These are phyloP conservation scores for Favolaschia claudopus DNA, from an alignment of 768 basidiomycete genomes.

Conservation along the genomic window DNA sequence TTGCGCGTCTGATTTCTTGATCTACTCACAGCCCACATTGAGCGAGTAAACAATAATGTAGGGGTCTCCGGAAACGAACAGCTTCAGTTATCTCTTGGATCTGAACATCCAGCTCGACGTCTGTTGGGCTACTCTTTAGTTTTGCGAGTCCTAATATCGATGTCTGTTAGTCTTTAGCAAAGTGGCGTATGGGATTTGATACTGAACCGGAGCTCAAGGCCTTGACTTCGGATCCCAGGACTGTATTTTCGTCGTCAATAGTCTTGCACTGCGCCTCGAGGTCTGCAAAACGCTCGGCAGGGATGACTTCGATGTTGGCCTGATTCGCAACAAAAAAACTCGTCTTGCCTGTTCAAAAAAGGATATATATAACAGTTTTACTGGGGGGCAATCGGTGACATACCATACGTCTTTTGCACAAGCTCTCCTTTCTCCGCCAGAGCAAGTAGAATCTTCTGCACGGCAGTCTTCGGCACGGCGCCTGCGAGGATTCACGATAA, in stretches of 20 bases:
- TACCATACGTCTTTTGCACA: constrained; percentile 86
- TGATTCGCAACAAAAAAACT: constrained; percentile 90
- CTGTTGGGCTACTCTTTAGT: constrained; percentile 72
- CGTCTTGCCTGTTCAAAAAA: constrained; percentile 68
- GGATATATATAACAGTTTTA: constrained; percentile 9
- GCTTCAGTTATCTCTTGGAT: constrained; percentile 57
- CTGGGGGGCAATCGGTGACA: constrained; percentile 16
- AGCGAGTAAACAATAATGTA: neutral
- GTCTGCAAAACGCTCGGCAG: constrained; percentile 62
- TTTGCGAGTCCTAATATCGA: constrained; percentile 63
- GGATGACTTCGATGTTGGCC: constrained; percentile 69
- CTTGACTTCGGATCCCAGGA: constrained; percentile 59
- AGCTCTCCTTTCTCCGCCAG: constrained; percentile 89
- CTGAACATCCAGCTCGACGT: constrained; percentile 65
- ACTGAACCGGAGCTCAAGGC: constrained; percentile 50
- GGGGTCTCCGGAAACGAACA: constrained; percentile 46
- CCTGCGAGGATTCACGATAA: constrained; percentile 41
- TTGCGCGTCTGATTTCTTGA: constrained; percentile 53
- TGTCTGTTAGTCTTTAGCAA: constrained; percentile 21
- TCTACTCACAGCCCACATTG: constrained; percentile 44
- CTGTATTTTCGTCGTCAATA: constrained; percentile 67
- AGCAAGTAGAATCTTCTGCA: constrained; percentile 82
- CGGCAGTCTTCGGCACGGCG: constrained; percentile 81
- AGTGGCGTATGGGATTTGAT: neutral
- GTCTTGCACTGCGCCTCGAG: constrained; percentile 67